Percentiles rank a stretch among this genome's conserved stretches.
Conservation (phyloP, 192 early-diverging fungal species). For the Phlyctochytrium arcticum region DNA sequence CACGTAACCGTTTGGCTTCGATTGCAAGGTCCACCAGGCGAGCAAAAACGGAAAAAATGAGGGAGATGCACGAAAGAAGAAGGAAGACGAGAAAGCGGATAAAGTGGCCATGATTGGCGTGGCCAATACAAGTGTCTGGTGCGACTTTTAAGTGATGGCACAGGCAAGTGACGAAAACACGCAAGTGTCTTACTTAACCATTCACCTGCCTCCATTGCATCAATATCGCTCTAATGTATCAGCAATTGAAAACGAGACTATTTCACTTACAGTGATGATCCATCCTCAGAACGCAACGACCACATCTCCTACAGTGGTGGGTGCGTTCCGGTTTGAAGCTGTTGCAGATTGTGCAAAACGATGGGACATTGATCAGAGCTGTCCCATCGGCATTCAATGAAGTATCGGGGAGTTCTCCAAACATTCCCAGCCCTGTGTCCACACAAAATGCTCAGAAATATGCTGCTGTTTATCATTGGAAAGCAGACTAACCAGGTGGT, state of each 20-base stretch:
- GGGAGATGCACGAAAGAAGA: conserved; percentile 47
- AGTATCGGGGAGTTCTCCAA: not conserved
- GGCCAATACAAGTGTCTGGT: conserved; percentile 73
- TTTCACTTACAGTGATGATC: conserved; percentile 51
- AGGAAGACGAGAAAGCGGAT: conserved; percentile 73
- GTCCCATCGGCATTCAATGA: not conserved
- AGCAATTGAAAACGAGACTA: not conserved
- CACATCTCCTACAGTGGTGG: conserved; percentile 49
- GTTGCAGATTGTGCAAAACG: conserved; percentile 6
- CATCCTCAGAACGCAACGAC: conserved; percentile 49
- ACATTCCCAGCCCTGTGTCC: not conserved
- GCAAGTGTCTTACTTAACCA: too few relatives aligned
- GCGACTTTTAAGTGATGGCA: too few relatives aligned
- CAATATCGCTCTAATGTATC: too few relatives aligned
- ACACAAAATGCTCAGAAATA: too few relatives aligned
- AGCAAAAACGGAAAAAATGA: conserved; percentile 34
- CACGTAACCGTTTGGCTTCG: too few relatives aligned
- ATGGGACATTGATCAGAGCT: not conserved
- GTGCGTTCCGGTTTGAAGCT: conserved; percentile 40
- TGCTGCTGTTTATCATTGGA: too few relatives aligned
- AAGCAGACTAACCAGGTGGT: not conserved
- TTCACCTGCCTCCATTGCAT: conserved; percentile 46
- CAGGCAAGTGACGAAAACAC: too few relatives aligned
- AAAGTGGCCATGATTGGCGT: conserved; percentile 70
- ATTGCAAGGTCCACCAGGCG: conserved; percentile 4